Evolutionary conservation across 805 yeast genomes (phyloP).

Genomic region (Starmera caribaea): DNA sequence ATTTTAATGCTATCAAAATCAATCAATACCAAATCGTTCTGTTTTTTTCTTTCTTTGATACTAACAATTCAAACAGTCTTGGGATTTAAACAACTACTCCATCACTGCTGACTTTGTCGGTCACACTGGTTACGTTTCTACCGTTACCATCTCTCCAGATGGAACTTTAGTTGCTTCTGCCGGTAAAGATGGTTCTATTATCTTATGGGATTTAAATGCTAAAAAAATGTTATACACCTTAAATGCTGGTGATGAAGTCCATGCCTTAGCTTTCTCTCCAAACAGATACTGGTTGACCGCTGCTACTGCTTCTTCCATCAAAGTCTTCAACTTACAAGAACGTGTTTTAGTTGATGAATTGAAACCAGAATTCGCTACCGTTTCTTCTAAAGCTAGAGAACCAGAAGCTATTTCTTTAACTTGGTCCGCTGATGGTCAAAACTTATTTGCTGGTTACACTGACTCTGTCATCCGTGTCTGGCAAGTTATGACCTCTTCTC

Average conservation of each 20-base stretch:
- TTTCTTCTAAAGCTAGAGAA: conserved; percentile 81
- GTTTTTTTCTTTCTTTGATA: conserved; percentile 15
- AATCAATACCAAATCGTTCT: background rate
- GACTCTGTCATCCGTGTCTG: conserved; percentile 99
- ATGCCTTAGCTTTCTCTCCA: conserved; percentile 99
- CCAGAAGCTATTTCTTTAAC: conserved; percentile 97
- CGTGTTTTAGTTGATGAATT: conserved; percentile 91
- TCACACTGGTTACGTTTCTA: conserved; percentile 98
- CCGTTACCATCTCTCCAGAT: conserved; percentile 98
- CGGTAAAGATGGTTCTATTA: conserved; percentile 98
- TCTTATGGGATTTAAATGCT: conserved; percentile 94
- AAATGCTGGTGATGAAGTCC: conserved; percentile 91
- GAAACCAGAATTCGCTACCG: conserved; percentile 91
- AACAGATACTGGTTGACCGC: conserved; percentile 99
- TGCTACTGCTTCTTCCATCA: conserved; percentile 96
- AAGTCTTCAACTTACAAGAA: conserved; percentile 96
- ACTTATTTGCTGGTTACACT: conserved; percentile 99
- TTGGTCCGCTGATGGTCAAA: conserved; percentile 99
- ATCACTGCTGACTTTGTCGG: conserved; percentile 95
- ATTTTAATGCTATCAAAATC: background rate
- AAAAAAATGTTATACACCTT: conserved; percentile 86
- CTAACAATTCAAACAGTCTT: conserved; percentile 59
- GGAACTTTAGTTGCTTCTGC: conserved; percentile 99
- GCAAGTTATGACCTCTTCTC: conserved; percentile 84
- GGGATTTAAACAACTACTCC: conserved; percentile 83